These are phyloP conservation scores for Curvularia eragrostidis DNA, from an alignment of 2,329 filamentous ascomycete species.

Conservation along the genomic window DNA sequence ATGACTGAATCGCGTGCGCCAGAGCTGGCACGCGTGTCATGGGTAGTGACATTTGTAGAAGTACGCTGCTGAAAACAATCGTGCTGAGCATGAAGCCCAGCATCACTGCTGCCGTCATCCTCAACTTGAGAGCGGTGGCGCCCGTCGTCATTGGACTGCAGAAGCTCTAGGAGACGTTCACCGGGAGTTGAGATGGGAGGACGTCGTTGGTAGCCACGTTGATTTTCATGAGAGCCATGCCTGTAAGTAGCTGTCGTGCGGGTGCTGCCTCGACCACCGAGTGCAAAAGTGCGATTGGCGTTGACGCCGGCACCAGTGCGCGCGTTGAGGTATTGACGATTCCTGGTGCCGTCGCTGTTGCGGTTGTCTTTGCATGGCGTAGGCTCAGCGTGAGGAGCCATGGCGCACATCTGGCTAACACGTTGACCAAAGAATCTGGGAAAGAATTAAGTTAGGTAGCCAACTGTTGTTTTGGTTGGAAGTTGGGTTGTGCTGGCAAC, in stretches of 20 bases:
- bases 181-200: neutral
- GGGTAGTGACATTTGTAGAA: neutral
- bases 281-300: neutral
- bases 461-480: neutral
- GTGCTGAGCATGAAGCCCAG: neutral
- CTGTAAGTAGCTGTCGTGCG: neutral
- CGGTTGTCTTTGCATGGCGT: too few species aligned
- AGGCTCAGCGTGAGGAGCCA: slow-evolving; percentile 6
- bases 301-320: slow-evolving; percentile 15
- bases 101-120: neutral
- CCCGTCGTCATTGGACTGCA: neutral
- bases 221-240: neutral
- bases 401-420: neutral
- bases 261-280: neutral
- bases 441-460: neutral
- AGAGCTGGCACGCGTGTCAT: neutral
- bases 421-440: neutral
- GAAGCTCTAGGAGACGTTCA: neutral
- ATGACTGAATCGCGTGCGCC: too few species aligned
- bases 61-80: neutral
- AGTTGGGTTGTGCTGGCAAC: neutral
- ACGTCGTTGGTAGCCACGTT: neutral
- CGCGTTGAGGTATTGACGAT: neutral
- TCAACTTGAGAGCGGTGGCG: neutral
- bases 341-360: neutral